Base-by-base conservation (phyloP, 192 early-diverging fungal species). In the Coemansia sp. region DNA sequence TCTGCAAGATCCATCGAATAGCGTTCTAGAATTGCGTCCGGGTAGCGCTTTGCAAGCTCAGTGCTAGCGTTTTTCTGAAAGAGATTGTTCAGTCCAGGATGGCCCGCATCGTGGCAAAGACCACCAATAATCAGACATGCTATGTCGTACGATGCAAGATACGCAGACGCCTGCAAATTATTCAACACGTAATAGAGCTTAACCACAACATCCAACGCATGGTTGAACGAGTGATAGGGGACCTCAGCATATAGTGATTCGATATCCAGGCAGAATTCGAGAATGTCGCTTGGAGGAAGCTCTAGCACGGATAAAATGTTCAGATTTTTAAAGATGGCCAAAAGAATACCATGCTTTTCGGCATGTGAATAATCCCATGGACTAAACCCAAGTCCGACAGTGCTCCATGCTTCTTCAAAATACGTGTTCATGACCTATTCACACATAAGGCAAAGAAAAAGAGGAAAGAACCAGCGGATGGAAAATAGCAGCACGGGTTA, bases 171-270 rank as follows among this genome's bases (percentile, higher is more conserved):
- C 41, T 85, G 88, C 70, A 92, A 84, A 43, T 93, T 87, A 22
- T 72, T 77, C 7, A 96, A 76, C 69, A 93, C 88, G 60, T 90
- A 91, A 75, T 89, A 93, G 8, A 95, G 84, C 64, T 95, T 90
- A 47, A 88, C 86, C 2, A 90, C 89, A 0, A 97, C 95, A 82
- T 97, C 95, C 3, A 92, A 86, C 13, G 94, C 94, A 67, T 97
- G 95, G 72, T 90, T 90, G 72, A 95, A 97, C 10, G 91, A 93
- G 72, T 97, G 95, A 62, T 97, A 97, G 6, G 91, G 92, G 58
- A 92, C 93, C n/a, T 86, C 74, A n/a, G 85, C 76, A 72, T 97
- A 97, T 37, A 91, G 91, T 48, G 83, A 63, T 64, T 91, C 90
- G 40, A 97, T 88, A 62, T 95, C 94, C 40, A 93, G 85, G 42